Evolutionary conservation across 164 flowering plant genomes (phyloP), one percentile per base, ranked within the genome.

Genomic region (Aristolochia fimbriata): DNA sequence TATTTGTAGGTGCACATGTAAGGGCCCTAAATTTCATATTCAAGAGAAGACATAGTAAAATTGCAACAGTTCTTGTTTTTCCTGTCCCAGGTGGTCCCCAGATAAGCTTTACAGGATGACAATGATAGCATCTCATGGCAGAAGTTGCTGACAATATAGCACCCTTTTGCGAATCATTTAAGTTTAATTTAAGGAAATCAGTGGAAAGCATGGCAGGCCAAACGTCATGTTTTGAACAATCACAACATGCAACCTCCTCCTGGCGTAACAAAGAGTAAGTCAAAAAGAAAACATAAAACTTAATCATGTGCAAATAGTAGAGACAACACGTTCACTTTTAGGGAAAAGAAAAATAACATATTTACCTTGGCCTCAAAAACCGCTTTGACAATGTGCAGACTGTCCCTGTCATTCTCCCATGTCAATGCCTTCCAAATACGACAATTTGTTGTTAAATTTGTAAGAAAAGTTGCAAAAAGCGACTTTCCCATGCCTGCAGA

Each of bases 71-170:
- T 67, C 77, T 81, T 0, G 96, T 88, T 48, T 88, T 88, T 12
- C 96, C 96, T 0, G 96, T 84, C 9, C 93, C 96, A 0, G 93
- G 91, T 1, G 94, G 94, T 5, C 96, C 96, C 87, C 94, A 82
- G 13, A 89, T 75, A 23, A 84, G 85, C 49, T 83, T 71, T 15
- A 83, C 71, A 9, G 73, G 56, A 45, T 80, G 47, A 65, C 61
- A 69, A 55, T 79, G 80, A 14, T 55, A 13, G 55, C 83, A 80
- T 5, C 65, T 54, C 27, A 70, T 15, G 46, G 55, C 58, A 11
- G 27, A 2, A 49, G 86, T 61, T 47, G 80, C 73, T 41, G 68
- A 55, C 1, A 57, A 14, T 22, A 90, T 71, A 27, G 95, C 85
- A n/a, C 55, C 33, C 1, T 1, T 25, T 70, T 90, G 97, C 10